Evolutionary conservation across 2,329 filamentous ascomycete species (phyloP), one percentile per base, ranked within the genome.

Genomic region (Paraconiothyrium sp.): DNA sequence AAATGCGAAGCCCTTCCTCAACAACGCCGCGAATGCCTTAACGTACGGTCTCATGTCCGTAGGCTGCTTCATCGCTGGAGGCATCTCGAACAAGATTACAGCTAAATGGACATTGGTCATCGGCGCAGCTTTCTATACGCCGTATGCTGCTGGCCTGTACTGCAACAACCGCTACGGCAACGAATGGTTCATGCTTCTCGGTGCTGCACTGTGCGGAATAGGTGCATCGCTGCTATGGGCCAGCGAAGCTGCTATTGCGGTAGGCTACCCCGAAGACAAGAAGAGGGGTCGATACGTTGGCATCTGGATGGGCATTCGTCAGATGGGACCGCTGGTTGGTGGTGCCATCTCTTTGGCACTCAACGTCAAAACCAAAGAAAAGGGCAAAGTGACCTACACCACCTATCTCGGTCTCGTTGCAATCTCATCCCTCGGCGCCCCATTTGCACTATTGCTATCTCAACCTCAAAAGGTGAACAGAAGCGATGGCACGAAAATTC

Each of bases 231-330:
- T 78, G 20, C 69, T 81, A 22, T 81, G 79, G 79, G 78, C 77
- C 5, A 74, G 77, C 34, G 79, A 81, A 66, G 79, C 76, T 27
- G 78, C 79, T 11, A 79, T 81, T 57, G 78, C 72, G 0, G 73
- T 83, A 1, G 81, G 81, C 1, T 84, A 84, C 55, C 81, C 81
- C 4, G 80, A 82, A 24, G 72, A 82, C 30, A 74, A 82, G 54
- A 80, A 84, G 57, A 76, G 83, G 37, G 83, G 82, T 43, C 81
- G 78, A 64, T 81, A 76, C 61, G 79, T 77, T 65, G 83, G 82
- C 2, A 85, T 85, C 39, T 86, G 84, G 84, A 81, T 86, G 4
- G 82, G 83, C 7, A 80, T 86, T 8, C 80, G 83, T 7, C 83
- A 85, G 60, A 78, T 85, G 8, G 84, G 84, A 0, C 84, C 85